Conservation (phyloP, 306 rosid genomes). For the Vigna trinervia region DNA sequence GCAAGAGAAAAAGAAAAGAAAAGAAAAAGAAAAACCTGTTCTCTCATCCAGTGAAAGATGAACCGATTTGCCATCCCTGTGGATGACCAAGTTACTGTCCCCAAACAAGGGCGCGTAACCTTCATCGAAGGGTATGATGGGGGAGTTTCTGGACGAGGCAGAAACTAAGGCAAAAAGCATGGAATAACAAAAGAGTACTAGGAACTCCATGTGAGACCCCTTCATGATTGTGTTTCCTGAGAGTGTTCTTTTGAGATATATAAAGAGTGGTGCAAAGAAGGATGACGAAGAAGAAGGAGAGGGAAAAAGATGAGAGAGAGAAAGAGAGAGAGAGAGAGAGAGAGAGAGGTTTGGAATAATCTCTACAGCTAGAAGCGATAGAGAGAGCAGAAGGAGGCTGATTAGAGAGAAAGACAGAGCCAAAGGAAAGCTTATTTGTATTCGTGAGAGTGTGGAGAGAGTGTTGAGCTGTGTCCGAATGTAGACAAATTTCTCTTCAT, state of each 20-base stretch:
- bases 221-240: slow-evolving; percentile 45
- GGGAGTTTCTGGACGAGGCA: slow-evolving; percentile 56
- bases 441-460: slow-evolving; percentile 39
- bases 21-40: slow-evolving; percentile 56
- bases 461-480: slow-evolving; percentile 63
- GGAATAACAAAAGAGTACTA: slow-evolving; percentile 39
- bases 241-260: slow-evolving; percentile 3
- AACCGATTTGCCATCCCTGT: slow-evolving; percentile 82
- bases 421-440: slow-evolving; percentile 55
- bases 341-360: slow-evolving; percentile 49
- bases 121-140: slow-evolving; percentile 78
- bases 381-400: slow-evolving; percentile 52
- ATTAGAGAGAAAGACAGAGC: slow-evolving; percentile 43
- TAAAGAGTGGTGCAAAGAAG: slow-evolving; percentile 13
- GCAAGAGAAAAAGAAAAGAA: not conserved
- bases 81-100: slow-evolving; percentile 74
- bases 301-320: slow-evolving; percentile 6
- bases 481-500: slow-evolving; percentile 35
- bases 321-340: slow-evolving; percentile 43
- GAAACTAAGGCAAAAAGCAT: slow-evolving; percentile 44
- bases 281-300: not conserved
- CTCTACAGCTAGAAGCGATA: slow-evolving; percentile 54
- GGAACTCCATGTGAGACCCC: slow-evolving; percentile 40
- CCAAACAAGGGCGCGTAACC: slow-evolving; percentile 87
- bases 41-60: slow-evolving; percentile 89